phyloP scores from a whole-genome alignment of 306 rosid genomes.

The Erythrophleum fordii region DNA sequence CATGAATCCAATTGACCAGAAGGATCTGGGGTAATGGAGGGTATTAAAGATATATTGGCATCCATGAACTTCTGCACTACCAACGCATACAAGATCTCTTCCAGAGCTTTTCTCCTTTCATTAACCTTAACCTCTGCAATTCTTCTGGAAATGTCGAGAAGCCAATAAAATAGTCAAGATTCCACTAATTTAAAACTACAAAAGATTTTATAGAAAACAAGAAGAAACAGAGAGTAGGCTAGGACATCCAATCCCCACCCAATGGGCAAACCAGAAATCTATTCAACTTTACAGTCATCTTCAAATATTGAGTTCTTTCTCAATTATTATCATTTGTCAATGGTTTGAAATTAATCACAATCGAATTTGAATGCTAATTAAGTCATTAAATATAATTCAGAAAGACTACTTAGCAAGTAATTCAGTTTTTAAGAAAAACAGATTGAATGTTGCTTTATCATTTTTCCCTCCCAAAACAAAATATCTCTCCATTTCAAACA shows the following conservation, averaged over 20 bases:
- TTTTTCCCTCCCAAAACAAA: neutral
- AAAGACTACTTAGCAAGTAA: neutral
- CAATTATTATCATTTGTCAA: too few species aligned
- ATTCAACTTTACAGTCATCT: too few species aligned
- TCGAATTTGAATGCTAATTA: neutral
- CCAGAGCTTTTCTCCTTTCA: constrained; percentile 79
- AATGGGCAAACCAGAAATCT: too few species aligned
- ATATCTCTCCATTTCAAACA: constrained; percentile 5
- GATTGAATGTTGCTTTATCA: constrained; percentile 7
- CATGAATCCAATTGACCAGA: constrained; percentile 75
- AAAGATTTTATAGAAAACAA: neutral
- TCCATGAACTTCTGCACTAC: constrained; percentile 94
- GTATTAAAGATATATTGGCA: constrained; percentile 68
- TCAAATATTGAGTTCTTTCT: too few species aligned
- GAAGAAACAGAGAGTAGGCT: neutral
- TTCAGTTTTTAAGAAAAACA: neutral
- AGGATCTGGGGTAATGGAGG: constrained; percentile 58
- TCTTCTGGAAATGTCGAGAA: constrained; percentile 63
- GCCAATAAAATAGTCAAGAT: constrained; percentile 26
- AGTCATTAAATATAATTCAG: neutral
- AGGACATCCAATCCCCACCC: too few species aligned
- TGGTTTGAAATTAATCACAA: constrained; percentile 12
- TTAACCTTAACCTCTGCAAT: constrained; percentile 88
- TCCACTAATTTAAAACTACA: constrained; percentile 9
- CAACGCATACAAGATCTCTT: constrained; percentile 82